Evolutionary conservation across 1,139 yeast species (phyloP).

Genomic region (Yamadazyma oceani): DNA sequence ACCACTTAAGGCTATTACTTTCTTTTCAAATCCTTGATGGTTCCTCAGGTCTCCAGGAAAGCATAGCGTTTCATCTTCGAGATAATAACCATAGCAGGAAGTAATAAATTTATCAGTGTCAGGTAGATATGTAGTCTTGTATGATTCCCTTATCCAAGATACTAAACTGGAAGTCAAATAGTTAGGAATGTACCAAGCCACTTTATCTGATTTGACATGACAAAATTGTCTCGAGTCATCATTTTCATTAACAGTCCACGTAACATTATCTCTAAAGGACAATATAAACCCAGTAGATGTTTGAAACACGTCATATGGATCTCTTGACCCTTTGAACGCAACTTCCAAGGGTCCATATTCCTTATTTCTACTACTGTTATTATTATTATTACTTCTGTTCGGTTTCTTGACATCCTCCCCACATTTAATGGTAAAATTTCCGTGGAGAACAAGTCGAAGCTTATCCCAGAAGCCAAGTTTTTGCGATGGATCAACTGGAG

Average conservation of each 20-base stretch:
- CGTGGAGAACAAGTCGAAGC: slow-evolving; percentile 49
- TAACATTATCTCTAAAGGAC: slow-evolving; percentile 37
- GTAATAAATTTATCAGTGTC: slow-evolving; percentile 42
- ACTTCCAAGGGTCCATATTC: slow-evolving; percentile 50
- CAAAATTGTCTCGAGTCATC: slow-evolving; percentile 42
- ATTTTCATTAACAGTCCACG: slow-evolving; percentile 41
- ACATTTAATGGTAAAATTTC: slow-evolving; percentile 34
- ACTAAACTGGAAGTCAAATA: slow-evolving; percentile 57
- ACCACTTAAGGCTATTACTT: slow-evolving; percentile 58
- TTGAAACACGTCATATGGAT: slow-evolving; percentile 44
- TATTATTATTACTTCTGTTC: neutral
- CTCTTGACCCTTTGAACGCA: slow-evolving; percentile 48
- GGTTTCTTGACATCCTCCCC: slow-evolving; percentile 1
- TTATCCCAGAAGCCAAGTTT: slow-evolving; percentile 64
- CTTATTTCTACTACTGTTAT: neutral
- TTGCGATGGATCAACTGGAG: slow-evolving; percentile 66
- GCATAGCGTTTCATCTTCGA: slow-evolving; percentile 25
- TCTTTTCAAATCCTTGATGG: slow-evolving; percentile 38
- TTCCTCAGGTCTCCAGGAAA: neutral
- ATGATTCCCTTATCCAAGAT: slow-evolving; percentile 59
- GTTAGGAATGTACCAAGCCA: slow-evolving; percentile 57
- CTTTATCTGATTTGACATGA: slow-evolving; percentile 36
- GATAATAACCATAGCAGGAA: slow-evolving; percentile 53
- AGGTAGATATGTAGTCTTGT: slow-evolving; percentile 45
- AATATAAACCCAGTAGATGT: slow-evolving; percentile 43